Evolutionary conservation across 1,284 basidiomycete species (phyloP), one percentile per base, ranked within the genome.

Genomic region (Austroboletus niveus): DNA sequence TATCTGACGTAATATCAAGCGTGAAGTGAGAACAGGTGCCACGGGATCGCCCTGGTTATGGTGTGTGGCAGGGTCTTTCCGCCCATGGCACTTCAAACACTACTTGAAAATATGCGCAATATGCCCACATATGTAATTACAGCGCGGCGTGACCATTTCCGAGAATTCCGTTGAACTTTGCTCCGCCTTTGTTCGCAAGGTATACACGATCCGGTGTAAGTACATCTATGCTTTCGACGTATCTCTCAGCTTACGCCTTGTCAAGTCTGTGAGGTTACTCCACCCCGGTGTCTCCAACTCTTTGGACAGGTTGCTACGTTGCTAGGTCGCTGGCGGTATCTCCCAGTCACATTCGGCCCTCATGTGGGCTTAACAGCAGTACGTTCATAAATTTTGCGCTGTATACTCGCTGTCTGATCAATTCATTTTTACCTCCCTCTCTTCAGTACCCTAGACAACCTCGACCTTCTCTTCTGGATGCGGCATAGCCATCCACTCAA

Each of bases 401-500:
- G 17, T 45, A 36, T 49, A 29, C 41, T 53, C 38, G 15, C 27
- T 42, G 48, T 39, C 47, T 45, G 35, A 42, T 39, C 20, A 54
- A 48, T 72, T 64, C 29, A 85, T 3, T 81, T 91, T 71, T 89
- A 87, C 63, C 69, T 91, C 17, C 83, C 89, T 17, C 73, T 92
- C 27, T 78, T 92, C 57, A 87, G 83, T 30, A 85, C 88, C 17
- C 69, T 94, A 38, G 68, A 89, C 62, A 86, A 85, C 56, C 81
- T 94, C 42, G 84, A 84, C 5, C 70, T 91, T 42, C 75, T 93
- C 14, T 94, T 82, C 75, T 93, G 88, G 87, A 93, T 94, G 71
- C 85, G 92, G 55, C 90, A 93, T 72, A 84, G 79, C 65, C 84
- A 91, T 66, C 92, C 93, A 14, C 73, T 80, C 68, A 96, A 96